phyloP scores from a whole-genome alignment of 805 yeast species.

The Spathaspora boniae region DNA sequence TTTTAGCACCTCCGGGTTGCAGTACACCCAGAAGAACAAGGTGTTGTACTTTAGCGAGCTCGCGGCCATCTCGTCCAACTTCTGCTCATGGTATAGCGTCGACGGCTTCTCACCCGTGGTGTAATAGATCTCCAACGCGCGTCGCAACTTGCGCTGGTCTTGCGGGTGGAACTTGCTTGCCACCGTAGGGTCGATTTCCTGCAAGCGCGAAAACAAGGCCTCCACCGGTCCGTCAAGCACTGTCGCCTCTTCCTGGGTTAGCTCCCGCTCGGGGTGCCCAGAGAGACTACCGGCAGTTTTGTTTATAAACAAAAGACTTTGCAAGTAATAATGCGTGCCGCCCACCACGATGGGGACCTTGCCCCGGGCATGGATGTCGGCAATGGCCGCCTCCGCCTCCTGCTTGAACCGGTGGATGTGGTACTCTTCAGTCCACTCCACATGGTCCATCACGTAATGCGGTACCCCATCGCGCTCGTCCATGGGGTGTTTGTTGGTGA shows the following conservation, averaged over 20 bases:
- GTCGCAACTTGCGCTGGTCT: slow-evolving; percentile 69
- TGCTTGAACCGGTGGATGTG: slow-evolving; percentile 71
- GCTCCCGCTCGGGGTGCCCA: slow-evolving; percentile 27
- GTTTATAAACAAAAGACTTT: slow-evolving; percentile 68
- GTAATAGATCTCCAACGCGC: slow-evolving; percentile 79
- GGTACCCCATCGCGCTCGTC: slow-evolving; percentile 68
- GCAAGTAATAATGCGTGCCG: slow-evolving; percentile 93
- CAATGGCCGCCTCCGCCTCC: slow-evolving; percentile 64
- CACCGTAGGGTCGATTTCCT: slow-evolving; percentile 62
- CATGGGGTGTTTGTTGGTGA: slow-evolving; percentile 90
- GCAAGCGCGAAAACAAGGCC: slow-evolving; percentile 45
- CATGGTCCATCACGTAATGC: slow-evolving; percentile 88
- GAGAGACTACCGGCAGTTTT: slow-evolving; percentile 54
- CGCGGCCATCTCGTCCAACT: slow-evolving; percentile 34
- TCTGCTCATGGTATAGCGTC: slow-evolving; percentile 64
- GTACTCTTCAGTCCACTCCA: slow-evolving; percentile 77
- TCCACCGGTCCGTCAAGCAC: slow-evolving; percentile 58
- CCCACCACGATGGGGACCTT: slow-evolving; percentile 89
- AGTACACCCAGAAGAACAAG: slow-evolving; percentile 78
- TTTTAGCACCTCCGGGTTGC: slow-evolving; percentile 56
- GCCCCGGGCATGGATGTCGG: slow-evolving; percentile 60
- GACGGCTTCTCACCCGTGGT: slow-evolving; percentile 67
- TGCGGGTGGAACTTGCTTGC: slow-evolving; percentile 88
- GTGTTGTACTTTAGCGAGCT: slow-evolving; percentile 56
- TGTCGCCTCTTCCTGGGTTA: slow-evolving; percentile 24